These are phyloP conservation scores for Nectriaceae sp. DNA, from an alignment of 2,329 filamentous ascomycete species.

Conservation along the genomic window DNA sequence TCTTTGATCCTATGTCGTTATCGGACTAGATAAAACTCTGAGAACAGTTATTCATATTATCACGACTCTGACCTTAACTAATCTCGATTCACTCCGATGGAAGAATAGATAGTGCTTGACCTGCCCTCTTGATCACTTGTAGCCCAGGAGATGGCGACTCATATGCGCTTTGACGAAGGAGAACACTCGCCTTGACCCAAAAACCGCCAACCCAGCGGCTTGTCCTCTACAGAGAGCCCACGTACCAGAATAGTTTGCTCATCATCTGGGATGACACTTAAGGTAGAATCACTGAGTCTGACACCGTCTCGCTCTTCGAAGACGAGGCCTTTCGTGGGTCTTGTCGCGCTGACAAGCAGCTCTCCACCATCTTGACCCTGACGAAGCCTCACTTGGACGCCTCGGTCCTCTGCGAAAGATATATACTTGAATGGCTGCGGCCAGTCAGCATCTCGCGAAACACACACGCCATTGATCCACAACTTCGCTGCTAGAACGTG, in stretches of 20 bases:
- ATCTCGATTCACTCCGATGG: not conserved
- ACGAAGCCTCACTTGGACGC: constrained; percentile 34
- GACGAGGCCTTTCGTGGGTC: constrained; percentile 59
- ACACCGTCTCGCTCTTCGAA: constrained; percentile 50
- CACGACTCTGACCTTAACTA: not conserved
- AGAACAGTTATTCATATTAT: not conserved
- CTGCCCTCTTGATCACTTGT: not conserved
- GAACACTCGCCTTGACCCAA: not conserved
- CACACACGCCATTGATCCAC: constrained; percentile 34
- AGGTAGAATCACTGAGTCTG: constrained; percentile 56
- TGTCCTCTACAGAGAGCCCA: not conserved
- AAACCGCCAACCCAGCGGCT: not conserved
- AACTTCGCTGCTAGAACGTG: constrained; percentile 52
- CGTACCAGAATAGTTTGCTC: constrained; percentile 17
- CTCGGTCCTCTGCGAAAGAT: constrained; percentile 48
- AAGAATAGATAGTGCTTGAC: not conserved
- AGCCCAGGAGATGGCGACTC: not conserved
- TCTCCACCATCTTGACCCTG: no score
- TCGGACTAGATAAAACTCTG: not conserved
- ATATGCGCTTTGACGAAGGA: not conserved
- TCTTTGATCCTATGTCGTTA: not conserved
- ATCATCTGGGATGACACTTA: constrained; percentile 57
- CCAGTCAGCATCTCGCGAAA: constrained; percentile 57
- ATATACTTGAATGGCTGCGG: constrained; percentile 65
- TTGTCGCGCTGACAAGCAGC: constrained; percentile 37